phyloP scores from a whole-genome alignment of 768 basidiomycete genomes.

The Suillus hirtellus region DNA sequence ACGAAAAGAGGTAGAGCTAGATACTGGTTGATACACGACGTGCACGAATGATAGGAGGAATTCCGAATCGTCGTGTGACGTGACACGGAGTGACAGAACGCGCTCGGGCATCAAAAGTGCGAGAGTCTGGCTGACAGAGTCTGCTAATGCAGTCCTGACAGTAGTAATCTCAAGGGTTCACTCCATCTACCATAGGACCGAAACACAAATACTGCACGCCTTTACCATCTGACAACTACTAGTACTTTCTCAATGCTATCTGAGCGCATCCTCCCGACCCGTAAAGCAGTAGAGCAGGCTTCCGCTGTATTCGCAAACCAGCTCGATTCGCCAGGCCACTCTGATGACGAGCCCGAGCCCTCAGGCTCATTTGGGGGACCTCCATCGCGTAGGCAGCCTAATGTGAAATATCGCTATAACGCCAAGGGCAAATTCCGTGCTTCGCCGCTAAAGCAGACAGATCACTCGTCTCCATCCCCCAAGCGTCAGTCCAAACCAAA shows the following conservation, averaged over 20 bases:
- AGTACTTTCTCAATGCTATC: constrained; percentile 10
- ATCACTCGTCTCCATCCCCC: constrained; percentile 31
- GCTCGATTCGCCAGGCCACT: constrained; percentile 25
- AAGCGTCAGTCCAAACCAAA: constrained; percentile 15
- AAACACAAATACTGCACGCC: neutral
- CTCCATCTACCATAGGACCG: neutral
- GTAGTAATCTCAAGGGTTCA: neutral
- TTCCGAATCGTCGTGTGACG: neutral
- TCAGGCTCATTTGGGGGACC: constrained; percentile 30
- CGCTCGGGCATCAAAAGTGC: constrained; percentile 1
- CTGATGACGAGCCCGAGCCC: constrained; percentile 24
- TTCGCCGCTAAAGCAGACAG: constrained; percentile 28
- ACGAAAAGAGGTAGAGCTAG: neutral
- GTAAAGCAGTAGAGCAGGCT: constrained; percentile 37
- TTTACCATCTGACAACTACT: too few relatives aligned
- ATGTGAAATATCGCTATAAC: constrained; percentile 34
- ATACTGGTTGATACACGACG: neutral
- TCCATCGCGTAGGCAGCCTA: constrained; percentile 20
- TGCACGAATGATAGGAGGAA: neutral
- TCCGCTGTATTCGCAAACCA: constrained; percentile 34
- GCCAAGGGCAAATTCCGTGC: constrained; percentile 35
- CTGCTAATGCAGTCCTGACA: neutral
- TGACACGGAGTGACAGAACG: constrained; percentile 6
- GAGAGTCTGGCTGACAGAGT: neutral
- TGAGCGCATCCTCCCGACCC: constrained; percentile 25